Base-by-base conservation (phyloP, 345 rosid genomes). In the Hibiscus tridactylites region DNA sequence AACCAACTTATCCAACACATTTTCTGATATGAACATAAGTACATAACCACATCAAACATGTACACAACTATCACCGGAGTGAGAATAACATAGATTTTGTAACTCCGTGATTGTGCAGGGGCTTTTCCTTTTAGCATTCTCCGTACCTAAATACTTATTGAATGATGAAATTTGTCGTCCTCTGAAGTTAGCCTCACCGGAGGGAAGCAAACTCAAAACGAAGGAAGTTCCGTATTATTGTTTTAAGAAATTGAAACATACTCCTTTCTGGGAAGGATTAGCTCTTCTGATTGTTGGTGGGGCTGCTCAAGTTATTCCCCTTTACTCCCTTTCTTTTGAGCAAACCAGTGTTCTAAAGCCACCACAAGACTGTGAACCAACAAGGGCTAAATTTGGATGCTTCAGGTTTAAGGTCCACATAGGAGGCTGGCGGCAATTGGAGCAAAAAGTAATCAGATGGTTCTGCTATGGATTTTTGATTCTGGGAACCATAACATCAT, bases 261-360 rank as follows among this genome's bases (percentile, higher is more conserved):
- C 71, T 26, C 39, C 39, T 26, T 66, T 66, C 42, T 66, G 71
- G 58, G 24, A 15, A 47, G 71, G 71, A 13, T 47, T 66, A 28
- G 26, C 59, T 28, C 57, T 67, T 15, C 2, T 67, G 16, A 50
- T 49, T 29, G 15, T 2, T 49, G 59, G 59, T 16, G 59, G 26
- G 13, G 59, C 71, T 28, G 58, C 59, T 16, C 71, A 49, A 49
- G 71, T 67, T 29, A 67, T 67, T 67, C 71, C 71, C 15, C 71
- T 67, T 49, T 0, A 49, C 9, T 49, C 71, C 16, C 59, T 67
- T 28, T 67, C 71, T 67, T 28, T 29, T 16, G 44, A 67, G 2
- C 71, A 67, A 67, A 67, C 59, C 44, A 49, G 16, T 59, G 16
- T n/a, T 29, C 13, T 49, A 28, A 67, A n/a, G 50, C 59, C 12